Evolutionary conservation across 305 asterid genomes (phyloP).

Genomic region (Rubia peregrina): DNA sequence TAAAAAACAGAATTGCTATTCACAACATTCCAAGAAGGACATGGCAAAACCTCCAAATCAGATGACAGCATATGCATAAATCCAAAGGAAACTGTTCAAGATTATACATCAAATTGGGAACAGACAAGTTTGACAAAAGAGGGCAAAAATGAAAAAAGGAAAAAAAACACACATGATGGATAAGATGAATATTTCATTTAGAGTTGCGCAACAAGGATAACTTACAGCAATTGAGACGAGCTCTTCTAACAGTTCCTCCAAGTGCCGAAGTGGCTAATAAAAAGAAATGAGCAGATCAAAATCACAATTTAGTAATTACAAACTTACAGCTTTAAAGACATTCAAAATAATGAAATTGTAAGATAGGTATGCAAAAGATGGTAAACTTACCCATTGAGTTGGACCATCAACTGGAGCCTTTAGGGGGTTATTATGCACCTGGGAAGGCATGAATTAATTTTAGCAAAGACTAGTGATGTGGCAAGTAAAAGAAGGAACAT

Average conservation of each 20-base stretch:
- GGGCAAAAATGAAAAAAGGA: background rate
- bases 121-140: background rate
- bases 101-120: background rate
- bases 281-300: constrained; percentile 9
- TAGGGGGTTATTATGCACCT: constrained; percentile 72
- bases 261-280: constrained; percentile 74
- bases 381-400: constrained; percentile 63
- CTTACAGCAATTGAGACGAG: constrained; percentile 74
- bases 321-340: background rate
- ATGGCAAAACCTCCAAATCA: background rate
- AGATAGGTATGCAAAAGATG: background rate
- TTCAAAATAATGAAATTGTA: background rate
- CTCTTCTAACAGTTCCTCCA: constrained; percentile 80
- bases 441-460: constrained; percentile 4
- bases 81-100: background rate
- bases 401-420: constrained; percentile 86
- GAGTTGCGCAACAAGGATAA: constrained; percentile 5
- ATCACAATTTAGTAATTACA: background rate
- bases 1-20: constrained; percentile 1
- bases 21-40: constrained; percentile 1
- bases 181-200: background rate
- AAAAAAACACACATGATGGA: background rate
- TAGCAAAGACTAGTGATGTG: background rate
- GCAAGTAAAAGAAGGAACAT: background rate
- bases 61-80: background rate